phyloP scores from a whole-genome alignment of 148 eudicot genomes.

The Rhododendron henanense region DNA sequence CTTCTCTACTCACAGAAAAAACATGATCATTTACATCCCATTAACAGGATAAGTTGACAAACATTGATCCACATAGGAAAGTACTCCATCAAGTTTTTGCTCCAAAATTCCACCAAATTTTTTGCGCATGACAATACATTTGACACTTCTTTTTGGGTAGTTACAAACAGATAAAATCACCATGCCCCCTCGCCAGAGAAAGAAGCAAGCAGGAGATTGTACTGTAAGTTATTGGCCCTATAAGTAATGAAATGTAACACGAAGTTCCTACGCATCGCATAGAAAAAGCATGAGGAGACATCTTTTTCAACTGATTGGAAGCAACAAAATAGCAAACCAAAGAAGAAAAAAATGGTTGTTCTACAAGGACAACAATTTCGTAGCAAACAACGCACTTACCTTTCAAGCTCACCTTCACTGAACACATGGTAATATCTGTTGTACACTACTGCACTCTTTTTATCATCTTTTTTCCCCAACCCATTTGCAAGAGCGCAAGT shows the following conservation, averaged over 20 bases:
- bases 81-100: background rate
- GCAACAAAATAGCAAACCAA: background rate
- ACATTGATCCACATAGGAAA: background rate
- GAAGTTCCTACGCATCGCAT: background rate
- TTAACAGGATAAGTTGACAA: background rate
- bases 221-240: background rate
- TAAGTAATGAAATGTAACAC: background rate
- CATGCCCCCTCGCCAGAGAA: background rate
- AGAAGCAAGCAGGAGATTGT: background rate
- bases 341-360: background rate
- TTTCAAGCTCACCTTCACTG: slow-evolving; percentile 94
- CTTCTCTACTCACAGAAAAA: background rate
- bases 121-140: background rate
- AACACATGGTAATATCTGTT: slow-evolving; percentile 95
- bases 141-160: background rate
- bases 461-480: slow-evolving; percentile 82
- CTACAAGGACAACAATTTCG: background rate
- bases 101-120: background rate
- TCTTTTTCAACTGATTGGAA: background rate
- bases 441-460: slow-evolving; percentile 92
- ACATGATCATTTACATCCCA: background rate
- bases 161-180: background rate
- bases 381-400: slow-evolving; percentile 30
- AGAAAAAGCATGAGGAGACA: background rate
- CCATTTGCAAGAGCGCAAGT: slow-evolving; percentile 74